phyloP scores from a whole-genome alignment of 169 alveolate genomes.

The Plasmodium sp. region DNA sequence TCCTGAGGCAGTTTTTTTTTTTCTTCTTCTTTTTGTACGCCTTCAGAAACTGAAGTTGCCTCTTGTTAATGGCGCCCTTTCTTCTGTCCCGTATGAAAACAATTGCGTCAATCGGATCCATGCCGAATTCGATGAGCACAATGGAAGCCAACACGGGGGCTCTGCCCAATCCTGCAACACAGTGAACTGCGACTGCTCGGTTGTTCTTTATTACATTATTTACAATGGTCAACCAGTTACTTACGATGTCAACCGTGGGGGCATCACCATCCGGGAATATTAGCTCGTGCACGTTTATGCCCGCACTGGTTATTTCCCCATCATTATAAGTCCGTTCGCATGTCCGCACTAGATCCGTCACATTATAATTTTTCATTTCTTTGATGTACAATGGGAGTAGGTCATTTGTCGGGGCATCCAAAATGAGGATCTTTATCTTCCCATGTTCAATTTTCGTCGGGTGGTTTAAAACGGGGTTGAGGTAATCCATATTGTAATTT shows the following conservation, averaged over 20 bases:
- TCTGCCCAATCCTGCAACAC: slow-evolving; percentile 95
- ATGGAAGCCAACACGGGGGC: slow-evolving; percentile 94
- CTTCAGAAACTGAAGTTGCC: slow-evolving; percentile 83
- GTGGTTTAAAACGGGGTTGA: slow-evolving; percentile 83
- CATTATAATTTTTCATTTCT: slow-evolving; percentile 87
- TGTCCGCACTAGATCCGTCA: slow-evolving; percentile 91
- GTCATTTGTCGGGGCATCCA: slow-evolving; percentile 92
- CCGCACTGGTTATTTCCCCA: slow-evolving; percentile 75
- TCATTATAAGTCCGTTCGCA: slow-evolving; percentile 91
- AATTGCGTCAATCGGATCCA: slow-evolving; percentile 92
- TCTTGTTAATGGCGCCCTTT: slow-evolving; percentile 89
- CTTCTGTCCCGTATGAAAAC: slow-evolving; percentile 90
- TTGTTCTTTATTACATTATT: slow-evolving; percentile 81
- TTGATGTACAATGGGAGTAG: slow-evolving; percentile 86
- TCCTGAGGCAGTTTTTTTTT: slow-evolving; percentile 73
- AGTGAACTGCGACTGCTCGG: slow-evolving; percentile 93
- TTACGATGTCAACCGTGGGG: slow-evolving; percentile 89
- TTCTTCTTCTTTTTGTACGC: slow-evolving; percentile 79
- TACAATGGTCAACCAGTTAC: slow-evolving; percentile 88
- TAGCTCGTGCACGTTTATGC: slow-evolving; percentile 88
- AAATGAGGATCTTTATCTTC: slow-evolving; percentile 87
- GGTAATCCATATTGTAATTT: slow-evolving; percentile 48
- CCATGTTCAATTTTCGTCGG: slow-evolving; percentile 91
- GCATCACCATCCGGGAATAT: slow-evolving; percentile 93
- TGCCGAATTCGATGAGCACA: slow-evolving; percentile 92